Conservation (phyloP, 306 rosid genomes). For the Cajanus cajan region DNA sequence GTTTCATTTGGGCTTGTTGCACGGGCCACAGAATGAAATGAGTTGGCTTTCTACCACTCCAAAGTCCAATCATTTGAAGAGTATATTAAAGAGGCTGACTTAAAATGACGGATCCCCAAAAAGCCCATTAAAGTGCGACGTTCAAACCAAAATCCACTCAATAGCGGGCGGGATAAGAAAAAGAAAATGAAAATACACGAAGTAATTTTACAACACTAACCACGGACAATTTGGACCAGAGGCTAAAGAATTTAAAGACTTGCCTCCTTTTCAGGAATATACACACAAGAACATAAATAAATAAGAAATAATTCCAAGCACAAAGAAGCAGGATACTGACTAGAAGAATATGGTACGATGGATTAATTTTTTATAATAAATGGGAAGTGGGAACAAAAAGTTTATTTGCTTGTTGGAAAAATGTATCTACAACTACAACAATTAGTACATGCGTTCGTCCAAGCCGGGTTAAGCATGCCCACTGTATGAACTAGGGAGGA, state of each 20-base stretch:
- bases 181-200: too few species aligned
- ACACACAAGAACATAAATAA: background rate
- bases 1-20: background rate
- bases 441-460: background rate
- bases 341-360: conserved; percentile 5
- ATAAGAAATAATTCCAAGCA: background rate
- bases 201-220: background rate
- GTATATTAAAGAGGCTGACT: background rate
- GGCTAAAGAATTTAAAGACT: background rate
- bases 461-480: background rate
- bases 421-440: background rate
- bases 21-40: background rate
- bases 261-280: background rate
- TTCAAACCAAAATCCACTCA: too few species aligned
- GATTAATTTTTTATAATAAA: background rate
- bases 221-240: background rate
- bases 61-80: background rate
- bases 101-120: background rate
- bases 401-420: background rate
- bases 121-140: too few species aligned
- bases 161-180: too few species aligned
- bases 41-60: background rate
- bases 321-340: background rate
- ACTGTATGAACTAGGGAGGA: background rate
- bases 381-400: background rate